Evolutionary conservation across 2,329 filamentous ascomycete genomes (phyloP).

Genomic region (Cercospora citrullina): DNA sequence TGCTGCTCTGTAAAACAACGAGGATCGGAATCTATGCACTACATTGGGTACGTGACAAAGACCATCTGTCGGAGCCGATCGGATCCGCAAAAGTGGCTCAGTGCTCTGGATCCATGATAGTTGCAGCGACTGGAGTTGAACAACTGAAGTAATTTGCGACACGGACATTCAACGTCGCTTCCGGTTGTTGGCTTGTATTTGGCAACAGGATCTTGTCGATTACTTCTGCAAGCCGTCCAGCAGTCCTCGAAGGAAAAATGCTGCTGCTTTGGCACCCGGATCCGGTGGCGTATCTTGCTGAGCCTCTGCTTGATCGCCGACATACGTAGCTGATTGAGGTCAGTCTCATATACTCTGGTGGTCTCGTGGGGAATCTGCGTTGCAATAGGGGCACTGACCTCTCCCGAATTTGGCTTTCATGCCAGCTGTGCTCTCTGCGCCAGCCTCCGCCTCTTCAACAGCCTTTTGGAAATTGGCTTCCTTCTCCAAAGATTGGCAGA

Average conservation of each 20-base stretch:
- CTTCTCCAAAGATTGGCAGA: constrained; percentile 38
- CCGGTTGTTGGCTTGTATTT: background rate
- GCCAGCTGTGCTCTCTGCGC: constrained; percentile 38
- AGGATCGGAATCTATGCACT: background rate
- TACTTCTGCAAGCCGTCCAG: constrained; percentile 26
- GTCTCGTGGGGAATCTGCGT: background rate
- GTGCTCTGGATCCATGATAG: background rate
- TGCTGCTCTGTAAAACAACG: background rate
- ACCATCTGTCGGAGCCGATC: background rate
- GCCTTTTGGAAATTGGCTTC: constrained; percentile 32
- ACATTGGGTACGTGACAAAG: too few species aligned
- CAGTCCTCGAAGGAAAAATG: constrained; percentile 40
- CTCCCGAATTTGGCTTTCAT: constrained; percentile 42
- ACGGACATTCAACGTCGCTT: too few species aligned
- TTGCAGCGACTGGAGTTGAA: too few species aligned
- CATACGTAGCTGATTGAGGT: constrained; percentile 35
- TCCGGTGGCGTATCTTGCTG: constrained; percentile 37
- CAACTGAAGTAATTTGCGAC: too few species aligned
- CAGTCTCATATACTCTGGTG: background rate
- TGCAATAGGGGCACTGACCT: constrained; percentile 26
- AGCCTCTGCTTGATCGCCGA: constrained; percentile 35
- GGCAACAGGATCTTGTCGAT: background rate
- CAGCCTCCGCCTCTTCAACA: constrained; percentile 36
- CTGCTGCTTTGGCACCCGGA: constrained; percentile 42
- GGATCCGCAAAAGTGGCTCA: background rate